phyloP scores from a whole-genome alignment of 1,284 basidiomycete genomes.

The Xerocomus minutiporus region DNA sequence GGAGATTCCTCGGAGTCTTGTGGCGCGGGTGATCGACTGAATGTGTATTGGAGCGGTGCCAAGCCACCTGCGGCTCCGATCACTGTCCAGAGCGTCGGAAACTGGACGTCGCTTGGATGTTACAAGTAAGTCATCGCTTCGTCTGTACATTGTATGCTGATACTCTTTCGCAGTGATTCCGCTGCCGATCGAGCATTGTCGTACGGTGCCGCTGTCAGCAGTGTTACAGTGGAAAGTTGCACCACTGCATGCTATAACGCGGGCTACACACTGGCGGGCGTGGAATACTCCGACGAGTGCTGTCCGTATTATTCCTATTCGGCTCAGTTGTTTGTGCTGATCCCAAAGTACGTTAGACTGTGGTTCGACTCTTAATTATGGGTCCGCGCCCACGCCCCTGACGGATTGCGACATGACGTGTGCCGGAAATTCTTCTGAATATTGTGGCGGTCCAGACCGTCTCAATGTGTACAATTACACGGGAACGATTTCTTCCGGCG shows the following conservation, averaged over 20 bases:
- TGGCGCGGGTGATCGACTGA: constrained; percentile 57
- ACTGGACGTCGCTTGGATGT: constrained; percentile 9
- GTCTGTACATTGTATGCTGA: not conserved
- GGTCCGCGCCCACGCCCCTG: constrained; percentile 42
- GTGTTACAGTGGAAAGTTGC: constrained; percentile 22
- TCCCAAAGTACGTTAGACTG: constrained; percentile 42
- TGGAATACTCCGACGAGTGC: constrained; percentile 35
- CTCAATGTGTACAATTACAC: constrained; percentile 23
- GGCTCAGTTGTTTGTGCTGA: not conserved
- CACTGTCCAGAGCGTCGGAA: constrained; percentile 36
- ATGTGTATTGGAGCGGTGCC: constrained; percentile 60
- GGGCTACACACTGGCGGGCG: constrained; percentile 54
- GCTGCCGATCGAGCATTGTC: constrained; percentile 46
- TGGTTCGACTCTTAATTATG: constrained; percentile 43
- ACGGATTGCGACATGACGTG: constrained; percentile 63
- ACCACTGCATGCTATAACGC: constrained; percentile 51
- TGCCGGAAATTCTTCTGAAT: constrained; percentile 52
- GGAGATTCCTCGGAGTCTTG: constrained; percentile 58
- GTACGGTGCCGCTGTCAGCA: constrained; percentile 34
- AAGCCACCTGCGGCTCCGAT: constrained; percentile 49
- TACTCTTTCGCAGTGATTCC: constrained; percentile 38
- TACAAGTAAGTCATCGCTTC: constrained; percentile 8
- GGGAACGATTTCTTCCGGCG: not conserved
- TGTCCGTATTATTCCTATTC: constrained; percentile 36
- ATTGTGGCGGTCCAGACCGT: constrained; percentile 63